phyloP scores from a whole-genome alignment of 306 rosid genomes.

The Cercis canadensis region DNA sequence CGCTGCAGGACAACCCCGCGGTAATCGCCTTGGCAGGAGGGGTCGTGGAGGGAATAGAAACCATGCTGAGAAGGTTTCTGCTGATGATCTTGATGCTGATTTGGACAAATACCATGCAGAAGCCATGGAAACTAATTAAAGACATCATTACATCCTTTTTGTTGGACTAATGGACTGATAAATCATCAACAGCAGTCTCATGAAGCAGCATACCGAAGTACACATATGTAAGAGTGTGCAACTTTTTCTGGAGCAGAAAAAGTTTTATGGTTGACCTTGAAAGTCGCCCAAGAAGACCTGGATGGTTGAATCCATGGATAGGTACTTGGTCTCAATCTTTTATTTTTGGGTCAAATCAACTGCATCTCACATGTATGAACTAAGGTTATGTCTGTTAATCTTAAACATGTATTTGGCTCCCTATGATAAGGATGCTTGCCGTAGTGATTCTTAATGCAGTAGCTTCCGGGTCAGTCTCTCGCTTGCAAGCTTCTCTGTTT shows the following conservation, averaged over 20 bases:
- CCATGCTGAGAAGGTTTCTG: background rate
- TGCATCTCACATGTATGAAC: too few relatives aligned
- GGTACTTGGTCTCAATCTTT: background rate
- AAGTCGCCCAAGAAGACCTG: background rate
- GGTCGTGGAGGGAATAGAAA: background rate
- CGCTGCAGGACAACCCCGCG: background rate
- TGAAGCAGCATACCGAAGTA: background rate
- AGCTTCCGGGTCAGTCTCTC: too few relatives aligned
- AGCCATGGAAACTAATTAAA: slow-evolving; percentile 7
- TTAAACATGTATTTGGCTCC: too few relatives aligned
- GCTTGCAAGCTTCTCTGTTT: too few relatives aligned
- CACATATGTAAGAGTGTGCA: background rate
- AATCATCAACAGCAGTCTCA: background rate
- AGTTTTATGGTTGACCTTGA: background rate
- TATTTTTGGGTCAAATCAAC: too few relatives aligned
- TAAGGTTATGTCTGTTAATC: too few relatives aligned
- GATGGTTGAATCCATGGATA: background rate
- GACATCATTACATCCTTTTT: background rate
- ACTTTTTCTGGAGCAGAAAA: background rate
- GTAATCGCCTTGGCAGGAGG: slow-evolving; percentile 6
- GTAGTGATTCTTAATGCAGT: too few relatives aligned
- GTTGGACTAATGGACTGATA: background rate
- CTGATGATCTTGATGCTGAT: slow-evolving; percentile 5
- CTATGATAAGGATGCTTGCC: too few relatives aligned
- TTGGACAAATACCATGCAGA: slow-evolving; percentile 5